phyloP scores from a whole-genome alignment of 2,329 filamentous ascomycete species.

The Fusarium secorum region DNA sequence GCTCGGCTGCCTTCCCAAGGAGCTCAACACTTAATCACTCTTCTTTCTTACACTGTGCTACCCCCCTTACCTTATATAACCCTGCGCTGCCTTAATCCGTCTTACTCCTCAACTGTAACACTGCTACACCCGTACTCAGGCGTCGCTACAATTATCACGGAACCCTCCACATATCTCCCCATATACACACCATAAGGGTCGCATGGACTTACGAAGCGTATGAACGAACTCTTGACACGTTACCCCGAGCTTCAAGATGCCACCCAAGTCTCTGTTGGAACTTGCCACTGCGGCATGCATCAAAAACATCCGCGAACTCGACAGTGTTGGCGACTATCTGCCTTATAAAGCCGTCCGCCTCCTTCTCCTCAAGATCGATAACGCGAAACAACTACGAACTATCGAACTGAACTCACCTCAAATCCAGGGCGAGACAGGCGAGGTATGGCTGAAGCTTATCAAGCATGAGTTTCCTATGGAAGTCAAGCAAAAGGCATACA shows the following conservation, averaged over 20 bases:
- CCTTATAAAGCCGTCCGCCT: conserved; percentile 69
- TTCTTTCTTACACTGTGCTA: not conserved
- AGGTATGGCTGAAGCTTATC: conserved; percentile 84
- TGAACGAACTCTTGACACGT: not conserved
- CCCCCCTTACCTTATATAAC: not conserved
- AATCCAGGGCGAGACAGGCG: conserved; percentile 71
- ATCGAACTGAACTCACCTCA: conserved; percentile 82
- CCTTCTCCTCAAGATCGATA: conserved; percentile 76
- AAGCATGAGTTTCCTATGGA: conserved; percentile 76
- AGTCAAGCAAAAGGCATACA: conserved; percentile 66
- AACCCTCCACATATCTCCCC: not conserved
- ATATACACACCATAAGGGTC: not conserved
- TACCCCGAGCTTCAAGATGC: conserved; percentile 40
- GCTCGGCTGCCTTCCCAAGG: not conserved
- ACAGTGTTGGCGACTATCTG: conserved; percentile 74
- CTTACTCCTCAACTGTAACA: not conserved
- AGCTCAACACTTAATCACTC: not conserved
- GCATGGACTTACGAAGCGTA: not conserved
- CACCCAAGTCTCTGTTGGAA: conserved; percentile 59
- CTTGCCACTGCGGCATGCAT: conserved; percentile 61
- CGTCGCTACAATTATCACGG: not conserved
- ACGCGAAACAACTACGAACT: conserved; percentile 74
- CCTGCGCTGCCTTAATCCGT: not conserved
- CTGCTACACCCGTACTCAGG: not conserved
- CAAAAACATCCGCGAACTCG: conserved; percentile 64